These are phyloP conservation scores for Angomonas desouzai DNA, from an alignment of 208 protist genomes.

Conservation along the genomic window DNA sequence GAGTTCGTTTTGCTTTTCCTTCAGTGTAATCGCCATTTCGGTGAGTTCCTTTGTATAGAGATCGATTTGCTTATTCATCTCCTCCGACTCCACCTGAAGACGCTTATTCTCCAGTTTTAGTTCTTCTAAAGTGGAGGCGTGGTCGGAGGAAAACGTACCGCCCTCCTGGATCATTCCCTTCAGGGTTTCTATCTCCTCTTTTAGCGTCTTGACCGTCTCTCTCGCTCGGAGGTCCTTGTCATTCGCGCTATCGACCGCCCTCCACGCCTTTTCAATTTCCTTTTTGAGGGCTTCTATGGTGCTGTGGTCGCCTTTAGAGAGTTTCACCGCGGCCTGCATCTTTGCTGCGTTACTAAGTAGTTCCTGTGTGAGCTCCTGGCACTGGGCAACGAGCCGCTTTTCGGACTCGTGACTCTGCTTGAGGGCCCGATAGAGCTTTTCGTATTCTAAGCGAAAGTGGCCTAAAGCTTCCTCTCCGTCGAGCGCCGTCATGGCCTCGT, in stretches of 20 bases:
- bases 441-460: slow-evolving; percentile 96
- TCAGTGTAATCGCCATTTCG: slow-evolving; percentile 42
- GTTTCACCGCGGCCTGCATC: slow-evolving; percentile 95
- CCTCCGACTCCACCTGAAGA: slow-evolving; percentile 89
- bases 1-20: slow-evolving; percentile 43
- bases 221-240: slow-evolving; percentile 96
- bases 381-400: slow-evolving; percentile 94
- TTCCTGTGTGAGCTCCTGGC: slow-evolving; percentile 95
- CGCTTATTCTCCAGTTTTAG: slow-evolving; percentile 93
- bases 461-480: slow-evolving; percentile 91
- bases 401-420: slow-evolving; percentile 97
- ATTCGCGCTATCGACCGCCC: slow-evolving; percentile 95
- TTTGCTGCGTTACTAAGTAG: slow-evolving; percentile 97
- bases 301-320: slow-evolving; percentile 96
- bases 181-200: slow-evolving; percentile 93
- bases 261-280: slow-evolving; percentile 97
- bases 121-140: slow-evolving; percentile 94
- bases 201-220: slow-evolving; percentile 95
- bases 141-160: slow-evolving; percentile 80
- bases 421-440: slow-evolving; percentile 95
- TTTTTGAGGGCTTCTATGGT: slow-evolving; percentile 96
- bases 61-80: slow-evolving; percentile 91
- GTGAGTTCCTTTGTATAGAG: slow-evolving; percentile 54
- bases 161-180: slow-evolving; percentile 93
- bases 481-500: slow-evolving; percentile 93